Evolutionary conservation across 768 basidiomycete genomes (phyloP), one percentile per base, ranked within the genome.

Genomic region (Lentinus tigrinus): DNA sequence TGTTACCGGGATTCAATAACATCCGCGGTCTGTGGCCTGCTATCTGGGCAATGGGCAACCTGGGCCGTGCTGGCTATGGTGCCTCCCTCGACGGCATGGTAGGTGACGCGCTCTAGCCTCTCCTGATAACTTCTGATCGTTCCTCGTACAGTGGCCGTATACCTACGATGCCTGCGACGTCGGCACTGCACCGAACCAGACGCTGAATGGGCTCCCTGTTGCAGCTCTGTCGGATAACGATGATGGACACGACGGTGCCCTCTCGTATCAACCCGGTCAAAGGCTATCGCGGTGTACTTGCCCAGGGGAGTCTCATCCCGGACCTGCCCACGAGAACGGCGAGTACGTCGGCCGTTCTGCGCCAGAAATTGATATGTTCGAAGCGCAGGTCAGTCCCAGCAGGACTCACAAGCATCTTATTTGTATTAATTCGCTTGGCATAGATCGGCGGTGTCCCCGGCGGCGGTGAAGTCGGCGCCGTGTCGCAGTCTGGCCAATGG

Each of bases 331-430:
- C 53, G 57, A 78, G 0, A 88, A 93, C 67, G 91, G 91, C 4
- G 79, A 84, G 0, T 93, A 84, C 70, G 85, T 89, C 17, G 93
- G 93, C 10, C 83, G 93, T 43, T 70, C 87, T 21, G 90, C 93
- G 5, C 93, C 94, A 1, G 93, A 96, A 72, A 94, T 96, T 40
- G 94, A 96, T 75, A 77, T 93, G 28, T 86, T 95, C 68, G 93
- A 95, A 75, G 88, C 93, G 4, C 85, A 86, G 73, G 87, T 85
- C 54, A 72, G 70, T 51, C 7, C 17, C 60, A 54, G 65, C 24
- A 48, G 17, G 7, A 91, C 70, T 89, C 4, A 89, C 36, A 88
- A 28, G 24, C 23, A 28, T 47, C 17, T 39, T 9, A 28, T n/a
- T 21, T 3, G n/a, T 3, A 49, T 16, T 31, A 31, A 11, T 26